These are phyloP conservation scores for Aspergillus calidoustus DNA, from an alignment of 2,329 filamentous ascomycete species.

Conservation along the genomic window DNA sequence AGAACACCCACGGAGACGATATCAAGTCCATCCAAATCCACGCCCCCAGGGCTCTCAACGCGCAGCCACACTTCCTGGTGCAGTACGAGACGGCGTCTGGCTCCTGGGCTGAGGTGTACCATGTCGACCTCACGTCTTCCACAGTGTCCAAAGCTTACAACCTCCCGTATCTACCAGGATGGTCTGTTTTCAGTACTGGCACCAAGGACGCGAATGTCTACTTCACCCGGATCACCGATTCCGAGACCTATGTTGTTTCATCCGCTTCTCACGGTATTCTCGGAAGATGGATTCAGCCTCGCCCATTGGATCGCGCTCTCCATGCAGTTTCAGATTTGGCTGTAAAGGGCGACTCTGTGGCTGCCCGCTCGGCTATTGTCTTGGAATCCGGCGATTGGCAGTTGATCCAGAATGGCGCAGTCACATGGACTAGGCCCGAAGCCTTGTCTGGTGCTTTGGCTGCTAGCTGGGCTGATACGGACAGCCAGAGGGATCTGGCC, in stretches of 20 bases:
- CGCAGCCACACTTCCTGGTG: conserved; percentile 81
- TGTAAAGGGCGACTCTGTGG: conserved; percentile 71
- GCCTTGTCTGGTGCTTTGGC: conserved; percentile 78
- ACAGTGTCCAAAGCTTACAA: conserved; percentile 78
- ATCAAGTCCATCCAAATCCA: conserved; percentile 68
- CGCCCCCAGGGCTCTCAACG: conserved; percentile 72
- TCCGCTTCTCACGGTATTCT: conserved; percentile 78
- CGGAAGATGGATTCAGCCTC: conserved; percentile 70
- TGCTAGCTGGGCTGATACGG: conserved; percentile 79
- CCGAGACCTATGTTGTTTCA: conserved; percentile 74
- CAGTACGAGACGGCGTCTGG: conserved; percentile 72
- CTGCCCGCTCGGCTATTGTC: conserved; percentile 76
- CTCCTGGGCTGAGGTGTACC: conserved; percentile 85
- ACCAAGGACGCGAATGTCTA: conserved; percentile 81
- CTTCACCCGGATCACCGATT: conserved; percentile 79
- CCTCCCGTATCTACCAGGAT: conserved; percentile 71
- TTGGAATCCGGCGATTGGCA: conserved; percentile 74
- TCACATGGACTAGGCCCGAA: conserved; percentile 81
- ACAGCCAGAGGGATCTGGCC: conserved; percentile 73
- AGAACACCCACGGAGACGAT: conserved; percentile 45
- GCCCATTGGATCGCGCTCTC: conserved; percentile 54
- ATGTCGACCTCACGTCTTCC: conserved; percentile 73
- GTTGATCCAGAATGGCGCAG: conserved; percentile 79
- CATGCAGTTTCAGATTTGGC: conserved; percentile 83
- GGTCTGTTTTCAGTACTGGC: conserved; percentile 78